Percentiles rank a stretch among this genome's conserved stretches.
Evolutionary conservation across 192 early-diverging fungal species (phyloP).

Genomic region (Phlyctochytrium bullatum): DNA sequence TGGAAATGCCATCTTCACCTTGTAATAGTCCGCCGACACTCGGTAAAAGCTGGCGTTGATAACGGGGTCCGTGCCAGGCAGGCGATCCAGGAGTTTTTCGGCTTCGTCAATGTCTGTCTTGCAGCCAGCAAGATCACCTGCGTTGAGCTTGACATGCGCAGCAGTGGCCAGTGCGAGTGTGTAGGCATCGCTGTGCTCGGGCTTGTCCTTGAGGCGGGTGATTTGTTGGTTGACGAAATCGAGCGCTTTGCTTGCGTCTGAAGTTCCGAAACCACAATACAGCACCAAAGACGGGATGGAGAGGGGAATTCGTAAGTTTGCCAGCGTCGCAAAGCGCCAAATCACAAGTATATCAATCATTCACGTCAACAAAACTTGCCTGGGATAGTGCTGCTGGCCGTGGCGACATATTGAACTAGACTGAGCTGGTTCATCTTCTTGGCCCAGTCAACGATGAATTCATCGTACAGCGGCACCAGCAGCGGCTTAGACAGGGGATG

Average conservation of each 20-base stretch:
- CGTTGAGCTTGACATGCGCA: constrained; percentile 72
- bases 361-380: constrained; percentile 41
- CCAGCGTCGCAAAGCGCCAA: neutral
- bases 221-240: constrained; percentile 73
- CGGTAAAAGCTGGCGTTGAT: constrained; percentile 95
- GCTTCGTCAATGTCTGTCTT: constrained; percentile 80
- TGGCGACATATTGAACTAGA: constrained; percentile 78
- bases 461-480: constrained; percentile 79
- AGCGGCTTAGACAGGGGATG: constrained; percentile 72
- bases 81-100: constrained; percentile 75
- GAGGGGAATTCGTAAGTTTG: neutral
- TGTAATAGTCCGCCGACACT: constrained; percentile 95
- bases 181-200: constrained; percentile 76
- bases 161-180: constrained; percentile 82
- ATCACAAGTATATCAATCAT: neutral
- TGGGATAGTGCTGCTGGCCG: constrained; percentile 69
- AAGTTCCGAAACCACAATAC: too few species aligned
- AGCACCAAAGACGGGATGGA: too few species aligned
- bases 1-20: constrained; percentile 86
- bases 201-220: constrained; percentile 58
- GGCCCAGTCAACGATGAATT: constrained; percentile 94
- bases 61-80: constrained; percentile 72
- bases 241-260: constrained; percentile 48
- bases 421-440: constrained; percentile 93
- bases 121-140: constrained; percentile 80